Evolutionary conservation across 345 rosid genomes (phyloP), one percentile per base, ranked within the genome.

Genomic region (Bruguiera sexangula): DNA sequence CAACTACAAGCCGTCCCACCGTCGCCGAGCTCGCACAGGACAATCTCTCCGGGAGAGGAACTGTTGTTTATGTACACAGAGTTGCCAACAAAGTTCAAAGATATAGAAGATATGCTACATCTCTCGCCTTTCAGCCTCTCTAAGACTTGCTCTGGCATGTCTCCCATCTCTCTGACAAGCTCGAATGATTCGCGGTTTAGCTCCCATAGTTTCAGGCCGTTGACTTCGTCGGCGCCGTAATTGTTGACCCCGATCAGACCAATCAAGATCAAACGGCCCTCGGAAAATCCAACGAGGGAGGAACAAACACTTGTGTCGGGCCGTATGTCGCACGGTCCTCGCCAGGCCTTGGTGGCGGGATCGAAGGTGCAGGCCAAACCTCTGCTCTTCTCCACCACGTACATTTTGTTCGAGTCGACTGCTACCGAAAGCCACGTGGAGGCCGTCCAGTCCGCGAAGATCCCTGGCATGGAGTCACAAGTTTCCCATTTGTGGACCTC

Each of bases 401-500:
- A 82, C 78, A 93, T 55, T 70, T 59, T 75, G 22, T 66, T 68
- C 19, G 66, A 46, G 27, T 48, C 67, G 24, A 57, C 82, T 4
- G 97, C 87, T 5, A 75, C 77, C 3, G 97, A 90, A 5, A 93
- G 77, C 89, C 92, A 85, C 51, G 78, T 76, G 63, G 98, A 37
- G 8, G 94, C 76, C 1, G 89, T 82, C 6, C 88, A 85, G 78
- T 70, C 87, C 57, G 46, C 80, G 51, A 89, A 80, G 8, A 31
- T 39, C 0, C 70, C 63, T 4, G 96, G 98, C 94, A 93, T 85
- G 64, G 80, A 77, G 29, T 81, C 80, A 69, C 87, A 84, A 21
- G 67, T 43, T 54, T 73, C 79, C 98, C 98, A 93, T 37, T 19
- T 15, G 22, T 79, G 70, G 18, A 79, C 53, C 39, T 72, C 76